Conservation (phyloP, 1,284 basidiomycete species). For the Cryptococcus neoformans region DNA sequence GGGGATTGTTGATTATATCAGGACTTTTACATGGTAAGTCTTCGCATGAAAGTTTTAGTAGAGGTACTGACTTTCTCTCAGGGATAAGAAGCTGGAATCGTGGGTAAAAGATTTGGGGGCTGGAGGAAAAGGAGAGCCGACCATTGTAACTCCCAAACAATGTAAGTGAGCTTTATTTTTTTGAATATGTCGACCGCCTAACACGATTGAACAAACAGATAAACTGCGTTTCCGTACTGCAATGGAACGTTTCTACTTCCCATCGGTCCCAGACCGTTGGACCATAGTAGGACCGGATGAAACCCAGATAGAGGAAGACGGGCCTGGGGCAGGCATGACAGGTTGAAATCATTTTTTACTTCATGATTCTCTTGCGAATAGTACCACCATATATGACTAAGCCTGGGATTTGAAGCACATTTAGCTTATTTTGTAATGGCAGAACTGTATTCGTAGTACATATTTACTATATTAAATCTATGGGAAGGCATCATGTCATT, state of each 20-base stretch:
- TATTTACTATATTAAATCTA: slow-evolving; percentile 3
- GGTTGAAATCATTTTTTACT: background rate
- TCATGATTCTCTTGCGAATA: background rate
- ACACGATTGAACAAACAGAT: slow-evolving; percentile 50
- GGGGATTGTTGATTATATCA: slow-evolving; percentile 75
- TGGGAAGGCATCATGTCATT: background rate
- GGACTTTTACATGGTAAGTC: slow-evolving; percentile 34
- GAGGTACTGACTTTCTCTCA: slow-evolving; percentile 6
- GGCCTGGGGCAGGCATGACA: background rate
- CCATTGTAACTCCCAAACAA: slow-evolving; percentile 70
- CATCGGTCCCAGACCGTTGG: slow-evolving; percentile 48
- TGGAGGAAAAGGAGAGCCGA: slow-evolving; percentile 78
- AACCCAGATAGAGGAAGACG: slow-evolving; percentile 24
- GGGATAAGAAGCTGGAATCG: slow-evolving; percentile 97
- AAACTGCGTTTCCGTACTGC: slow-evolving; percentile 82
- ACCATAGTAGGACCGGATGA: slow-evolving; percentile 33
- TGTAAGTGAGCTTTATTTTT: slow-evolving; percentile 26
- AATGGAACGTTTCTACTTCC: slow-evolving; percentile 82
- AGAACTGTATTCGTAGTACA: background rate
- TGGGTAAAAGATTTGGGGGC: slow-evolving; percentile 93
- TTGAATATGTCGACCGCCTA: background rate
- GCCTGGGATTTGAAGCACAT: background rate
- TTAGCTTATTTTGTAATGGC: background rate
- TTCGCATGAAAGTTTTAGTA: background rate
- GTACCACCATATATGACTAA: background rate